phyloP scores from a whole-genome alignment of 1,284 basidiomycete genomes.

The Leucoagaricus sp. region DNA sequence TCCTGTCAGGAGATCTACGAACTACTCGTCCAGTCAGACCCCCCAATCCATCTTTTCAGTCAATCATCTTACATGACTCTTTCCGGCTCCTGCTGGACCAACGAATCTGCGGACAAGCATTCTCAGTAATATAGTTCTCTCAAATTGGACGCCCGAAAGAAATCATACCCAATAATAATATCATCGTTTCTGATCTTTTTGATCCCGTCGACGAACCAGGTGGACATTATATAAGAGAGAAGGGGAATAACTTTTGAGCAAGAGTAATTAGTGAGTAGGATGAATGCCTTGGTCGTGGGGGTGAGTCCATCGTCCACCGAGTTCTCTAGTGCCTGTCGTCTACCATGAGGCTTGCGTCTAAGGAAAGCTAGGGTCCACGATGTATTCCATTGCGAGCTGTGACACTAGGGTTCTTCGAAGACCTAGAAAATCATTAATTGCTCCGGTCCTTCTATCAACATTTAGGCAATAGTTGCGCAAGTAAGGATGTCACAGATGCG shows the following conservation, averaged over 20 bases:
- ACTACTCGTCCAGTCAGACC: slow-evolving; percentile 1
- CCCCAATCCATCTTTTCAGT: background rate
- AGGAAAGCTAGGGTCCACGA: background rate
- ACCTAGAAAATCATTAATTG: no score
- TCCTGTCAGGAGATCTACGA: slow-evolving; percentile 12
- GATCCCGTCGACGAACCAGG: slow-evolving; percentile 10
- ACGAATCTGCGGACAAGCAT: slow-evolving; percentile 16
- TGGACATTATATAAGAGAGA: background rate
- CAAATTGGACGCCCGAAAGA: background rate
- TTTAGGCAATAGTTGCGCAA: no score
- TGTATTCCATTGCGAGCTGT: background rate
- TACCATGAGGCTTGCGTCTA: background rate
- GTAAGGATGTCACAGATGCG: no score
- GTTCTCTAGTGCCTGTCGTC: background rate
- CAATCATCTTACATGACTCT: slow-evolving; percentile 13
- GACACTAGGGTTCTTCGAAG: no score
- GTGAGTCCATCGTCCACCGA: background rate
- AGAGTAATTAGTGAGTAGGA: background rate
- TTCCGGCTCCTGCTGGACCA: slow-evolving; percentile 18
- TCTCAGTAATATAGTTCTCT: background rate
- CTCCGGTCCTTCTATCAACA: no score
- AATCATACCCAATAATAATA: slow-evolving; percentile 14
- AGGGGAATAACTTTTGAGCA: background rate
- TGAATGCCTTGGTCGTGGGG: background rate
- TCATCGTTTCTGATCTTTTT: slow-evolving; percentile 13